phyloP scores from a whole-genome alignment of 2,329 filamentous ascomycete species.

The Phialophora chinensis region DNA sequence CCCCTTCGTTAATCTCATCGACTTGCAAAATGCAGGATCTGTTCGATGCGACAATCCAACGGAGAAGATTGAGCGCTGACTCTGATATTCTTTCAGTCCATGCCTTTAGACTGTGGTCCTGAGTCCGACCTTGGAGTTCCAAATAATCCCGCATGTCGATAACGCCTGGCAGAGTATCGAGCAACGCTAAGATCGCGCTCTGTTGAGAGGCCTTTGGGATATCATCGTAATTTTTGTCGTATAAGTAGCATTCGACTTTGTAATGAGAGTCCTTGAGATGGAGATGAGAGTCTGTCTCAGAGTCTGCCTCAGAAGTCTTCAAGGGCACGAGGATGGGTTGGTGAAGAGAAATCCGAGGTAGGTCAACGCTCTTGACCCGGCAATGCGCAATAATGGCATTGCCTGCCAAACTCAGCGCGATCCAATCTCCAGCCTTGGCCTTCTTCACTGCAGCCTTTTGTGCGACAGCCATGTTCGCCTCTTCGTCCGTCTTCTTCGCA shows the following conservation, averaged over 20 bases:
- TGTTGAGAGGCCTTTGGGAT: conserved; percentile 42
- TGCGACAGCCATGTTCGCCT: not conserved
- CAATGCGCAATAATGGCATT: conserved; percentile 15
- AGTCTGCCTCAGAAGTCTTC: not conserved
- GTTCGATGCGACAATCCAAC: conserved; percentile 91
- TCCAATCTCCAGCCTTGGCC: conserved; percentile 33
- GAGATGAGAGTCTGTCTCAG: not conserved
- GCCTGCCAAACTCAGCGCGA: conserved; percentile 20
- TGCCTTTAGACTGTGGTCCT: conserved; percentile 51
- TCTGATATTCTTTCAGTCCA: conserved; percentile 69
- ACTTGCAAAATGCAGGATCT: conserved; percentile 84
- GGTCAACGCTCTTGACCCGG: conserved; percentile 25
- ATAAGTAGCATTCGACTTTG: conserved; percentile 38
- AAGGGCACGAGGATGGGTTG: conserved; percentile 13
- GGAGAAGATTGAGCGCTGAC: conserved; percentile 70
- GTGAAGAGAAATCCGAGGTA: conserved; percentile 25
- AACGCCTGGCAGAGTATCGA: conserved; percentile 50
- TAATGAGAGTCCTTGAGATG: not conserved
- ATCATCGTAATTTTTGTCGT: conserved; percentile 51
- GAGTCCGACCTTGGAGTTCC: conserved; percentile 43
- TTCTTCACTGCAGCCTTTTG: not conserved
- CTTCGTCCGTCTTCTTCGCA: not conserved
- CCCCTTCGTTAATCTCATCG: conserved; percentile 49
- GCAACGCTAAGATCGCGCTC: conserved; percentile 43
- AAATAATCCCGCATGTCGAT: conserved; percentile 55